A percentile compares a stretch with the other conserved stretches of the same genome.
Conservation (phyloP, 192 early-diverging fungal genomes). For the Allomyces javanicus region DNA sequence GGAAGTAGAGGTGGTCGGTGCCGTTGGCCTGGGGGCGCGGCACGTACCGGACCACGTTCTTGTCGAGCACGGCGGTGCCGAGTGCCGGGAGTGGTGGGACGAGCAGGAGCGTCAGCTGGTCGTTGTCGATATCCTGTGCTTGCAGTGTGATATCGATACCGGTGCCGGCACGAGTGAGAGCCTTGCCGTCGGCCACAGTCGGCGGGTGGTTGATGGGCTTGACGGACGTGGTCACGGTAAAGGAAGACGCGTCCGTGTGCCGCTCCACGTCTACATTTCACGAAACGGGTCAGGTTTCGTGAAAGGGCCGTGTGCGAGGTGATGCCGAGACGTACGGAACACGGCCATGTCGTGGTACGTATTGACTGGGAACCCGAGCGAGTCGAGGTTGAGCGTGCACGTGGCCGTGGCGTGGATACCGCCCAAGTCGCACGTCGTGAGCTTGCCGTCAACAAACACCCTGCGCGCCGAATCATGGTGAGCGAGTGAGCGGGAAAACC, state of each 20-base stretch:
- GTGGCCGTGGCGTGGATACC: background rate
- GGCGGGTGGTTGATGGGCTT: background rate
- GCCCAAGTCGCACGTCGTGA: constrained; percentile 4
- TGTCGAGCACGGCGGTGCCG: no score
- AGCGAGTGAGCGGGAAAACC: background rate
- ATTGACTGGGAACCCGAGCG: background rate
- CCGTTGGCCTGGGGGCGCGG: no score
- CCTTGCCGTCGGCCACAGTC: background rate
- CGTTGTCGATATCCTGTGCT: no score
- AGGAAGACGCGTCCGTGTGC: background rate
- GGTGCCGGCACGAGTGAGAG: background rate
- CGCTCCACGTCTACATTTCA: background rate
- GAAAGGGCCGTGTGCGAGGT: no score
- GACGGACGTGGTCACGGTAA: background rate
- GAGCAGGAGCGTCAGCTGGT: no score
- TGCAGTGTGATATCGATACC: no score
- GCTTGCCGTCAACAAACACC: background rate
- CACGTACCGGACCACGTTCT: no score
- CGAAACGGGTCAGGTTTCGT: no score
- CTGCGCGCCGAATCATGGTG: background rate
- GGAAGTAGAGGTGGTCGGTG: background rate
- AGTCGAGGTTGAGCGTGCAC: constrained; percentile 1
- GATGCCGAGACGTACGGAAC: background rate
- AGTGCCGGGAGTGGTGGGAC: no score
- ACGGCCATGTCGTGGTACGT: background rate